Base-by-base conservation (phyloP, 495 filamentous ascomycete genomes). In the Hamigera avellanea region DNA sequence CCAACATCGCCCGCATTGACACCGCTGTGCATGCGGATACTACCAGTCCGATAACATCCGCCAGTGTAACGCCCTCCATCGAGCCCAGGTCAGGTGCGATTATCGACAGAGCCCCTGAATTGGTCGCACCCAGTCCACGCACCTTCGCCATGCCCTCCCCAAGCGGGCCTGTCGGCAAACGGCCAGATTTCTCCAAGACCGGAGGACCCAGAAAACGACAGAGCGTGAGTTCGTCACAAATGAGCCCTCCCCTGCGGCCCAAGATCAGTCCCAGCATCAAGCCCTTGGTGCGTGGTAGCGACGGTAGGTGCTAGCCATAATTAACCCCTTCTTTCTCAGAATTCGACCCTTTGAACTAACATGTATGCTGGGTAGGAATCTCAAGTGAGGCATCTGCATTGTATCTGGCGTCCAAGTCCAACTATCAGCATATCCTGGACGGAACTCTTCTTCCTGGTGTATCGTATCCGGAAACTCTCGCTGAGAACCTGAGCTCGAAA, bases 381-480 rank as follows among this genome's bases (percentile, higher is more conserved):
- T 61, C 72, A n/a, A 56, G 69, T 33, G 73, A 93, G 44, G 75
- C 82, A 1, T 84, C 88, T 12, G 87, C 89, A 12, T 75, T 89
- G 16, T 72, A 95, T 31, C 68, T 98, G 15, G 85, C 89, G 8
- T 83, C 82, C 21, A 95, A 95, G 52, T 95, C 87, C 14, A 98
- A 98, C 53, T 98, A 98, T 51, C 91, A 98, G 53, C 91, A 95
- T 50, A 91, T 98, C 36, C 61, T 98, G 18, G 89, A 96, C 52
- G 91, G 91, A 29, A 96, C 81, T 27, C 76, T 81, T 29, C 76
- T 94, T 3, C 86, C 85, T 0, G 91, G 91, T 8, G 81, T 98
- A 16, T 83, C 78, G 1, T 98, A 95, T 43, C 91, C 91, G 0
- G 82, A 84, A 46, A 81, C 85, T 12, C 69, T 98, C 14, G 89